Conservation (phyloP, 306 rosid species). For the Vigna angularis region DNA sequence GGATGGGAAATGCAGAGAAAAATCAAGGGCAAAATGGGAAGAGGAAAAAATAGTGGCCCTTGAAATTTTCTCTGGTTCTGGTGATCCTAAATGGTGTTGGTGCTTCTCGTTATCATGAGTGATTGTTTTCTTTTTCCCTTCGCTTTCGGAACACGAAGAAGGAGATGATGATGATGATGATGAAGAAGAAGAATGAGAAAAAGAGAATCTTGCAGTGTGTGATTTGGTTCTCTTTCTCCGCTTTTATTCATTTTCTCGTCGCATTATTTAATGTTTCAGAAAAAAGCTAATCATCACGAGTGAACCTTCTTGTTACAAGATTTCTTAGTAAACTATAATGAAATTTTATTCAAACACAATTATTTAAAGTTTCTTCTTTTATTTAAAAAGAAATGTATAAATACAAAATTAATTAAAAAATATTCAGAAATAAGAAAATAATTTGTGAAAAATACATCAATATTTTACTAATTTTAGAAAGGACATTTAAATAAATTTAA, state of each 20-base stretch:
- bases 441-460: too few relatives aligned
- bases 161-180: conserved; percentile 28
- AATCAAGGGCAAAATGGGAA: conserved; percentile 41
- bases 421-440: too few relatives aligned
- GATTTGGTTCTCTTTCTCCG: neutral
- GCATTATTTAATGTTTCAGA: neutral
- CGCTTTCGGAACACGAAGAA: conserved; percentile 34
- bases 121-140: neutral
- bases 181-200: conserved; percentile 32
- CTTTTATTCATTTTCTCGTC: neutral
- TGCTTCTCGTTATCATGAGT: neutral
- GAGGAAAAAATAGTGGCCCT: conserved; percentile 2
- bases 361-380: too few relatives aligned
- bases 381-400: too few relatives aligned
- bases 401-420: too few relatives aligned
- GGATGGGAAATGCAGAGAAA: conserved; percentile 36
- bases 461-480: too few relatives aligned
- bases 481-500: too few relatives aligned
- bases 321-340: too few relatives aligned
- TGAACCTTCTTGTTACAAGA: neutral
- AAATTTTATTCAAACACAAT: too few relatives aligned
- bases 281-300: neutral
- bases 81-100: neutral
- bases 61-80: conserved; percentile 32
- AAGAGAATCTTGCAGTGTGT: conserved; percentile 40